Base-by-base conservation (phyloP, 2,329 filamentous ascomycete species). In the Magnaporthales sp. region DNA sequence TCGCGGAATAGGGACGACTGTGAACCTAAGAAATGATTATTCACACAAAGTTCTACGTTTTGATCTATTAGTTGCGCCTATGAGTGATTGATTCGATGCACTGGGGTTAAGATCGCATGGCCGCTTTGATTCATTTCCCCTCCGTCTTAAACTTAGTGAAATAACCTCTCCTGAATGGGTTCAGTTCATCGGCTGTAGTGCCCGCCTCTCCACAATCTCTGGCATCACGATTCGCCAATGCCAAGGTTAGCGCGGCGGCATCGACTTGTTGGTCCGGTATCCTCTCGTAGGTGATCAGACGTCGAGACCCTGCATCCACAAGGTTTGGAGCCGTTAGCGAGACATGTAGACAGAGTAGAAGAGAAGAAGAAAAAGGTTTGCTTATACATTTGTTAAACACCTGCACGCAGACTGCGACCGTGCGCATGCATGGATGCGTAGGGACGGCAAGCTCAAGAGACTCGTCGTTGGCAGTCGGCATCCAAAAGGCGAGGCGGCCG, bases 401-500 rank as follows among this genome's bases (percentile, higher is more conserved):
- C 75, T 99, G 95, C 7, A 91, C 87, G 74, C 93, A 97, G 31
- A 93, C 85, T 60, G 85, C 88, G 24, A 93, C 84, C 27, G 94
- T 79, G 72, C 90, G 85, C 15, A 99, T 79, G 67, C 85, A 86
- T 0, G 91, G 90, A 75, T 98, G 92, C 24, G 82, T 84, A 0
- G 94, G 94, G 15, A 94, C 84, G 0, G 86, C 82, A 26, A 97
- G 86, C 74, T 94, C 91, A 67, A 89, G 85, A 63, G 92, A 85
- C 71, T 92, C 86, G 68, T 91, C 89, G 73, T 92, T 93, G 30
- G 92, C 89, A 0, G 93, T 96, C 0, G 95, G 95, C 91, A 98
- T 96, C 95, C 95, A 99, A 81, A 99, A 96, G 8, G 91, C 91
- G 10, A 99, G 76, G 30, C 95, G 84, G 0, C 92, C 95, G 69